Percentiles rank a stretch among this genome's conserved stretches.
phyloP scores from a whole-genome alignment of 2,329 filamentous ascomycete genomes.

The Talaromyces rugulosus region DNA sequence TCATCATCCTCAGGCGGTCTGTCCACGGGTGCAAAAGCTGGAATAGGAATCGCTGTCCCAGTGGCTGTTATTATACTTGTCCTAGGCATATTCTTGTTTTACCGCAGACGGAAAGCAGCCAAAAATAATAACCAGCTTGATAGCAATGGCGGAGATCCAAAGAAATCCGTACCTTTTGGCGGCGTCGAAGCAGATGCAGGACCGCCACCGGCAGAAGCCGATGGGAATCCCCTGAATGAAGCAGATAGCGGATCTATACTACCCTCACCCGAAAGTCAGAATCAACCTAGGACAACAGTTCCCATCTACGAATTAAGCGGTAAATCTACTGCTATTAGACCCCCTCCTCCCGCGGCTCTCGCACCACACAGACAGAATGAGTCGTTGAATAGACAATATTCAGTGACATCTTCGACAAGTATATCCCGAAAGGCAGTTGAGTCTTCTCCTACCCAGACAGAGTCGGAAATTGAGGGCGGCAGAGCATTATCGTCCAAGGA shows the following conservation, averaged over 20 bases:
- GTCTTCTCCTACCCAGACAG: neutral
- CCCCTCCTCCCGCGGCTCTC: neutral
- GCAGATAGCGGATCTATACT: neutral
- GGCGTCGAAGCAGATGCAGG: neutral
- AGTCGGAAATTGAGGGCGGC: neutral
- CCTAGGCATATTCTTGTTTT: neutral
- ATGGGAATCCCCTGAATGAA: neutral
- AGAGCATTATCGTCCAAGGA: neutral
- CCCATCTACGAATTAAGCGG: neutral
- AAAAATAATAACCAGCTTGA: neutral
- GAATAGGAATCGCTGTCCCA: neutral
- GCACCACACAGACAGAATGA: neutral
- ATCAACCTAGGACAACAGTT: too few relatives aligned
- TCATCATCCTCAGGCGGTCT: neutral
- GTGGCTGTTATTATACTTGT: neutral
- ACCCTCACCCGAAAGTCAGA: neutral
- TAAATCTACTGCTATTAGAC: neutral
- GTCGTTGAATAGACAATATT: neutral
- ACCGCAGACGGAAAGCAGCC: neutral
- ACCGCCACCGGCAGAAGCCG: neutral
- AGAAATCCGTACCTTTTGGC: neutral
- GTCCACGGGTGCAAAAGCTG: neutral
- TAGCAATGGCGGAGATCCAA: neutral
- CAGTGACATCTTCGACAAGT: neutral
- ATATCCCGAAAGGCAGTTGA: neutral